A percentile compares a stretch with the other conserved stretches of the same genome.
Evolutionary conservation across 2,329 filamentous ascomycete genomes (phyloP).

Genomic region (Kalmusia sp.): DNA sequence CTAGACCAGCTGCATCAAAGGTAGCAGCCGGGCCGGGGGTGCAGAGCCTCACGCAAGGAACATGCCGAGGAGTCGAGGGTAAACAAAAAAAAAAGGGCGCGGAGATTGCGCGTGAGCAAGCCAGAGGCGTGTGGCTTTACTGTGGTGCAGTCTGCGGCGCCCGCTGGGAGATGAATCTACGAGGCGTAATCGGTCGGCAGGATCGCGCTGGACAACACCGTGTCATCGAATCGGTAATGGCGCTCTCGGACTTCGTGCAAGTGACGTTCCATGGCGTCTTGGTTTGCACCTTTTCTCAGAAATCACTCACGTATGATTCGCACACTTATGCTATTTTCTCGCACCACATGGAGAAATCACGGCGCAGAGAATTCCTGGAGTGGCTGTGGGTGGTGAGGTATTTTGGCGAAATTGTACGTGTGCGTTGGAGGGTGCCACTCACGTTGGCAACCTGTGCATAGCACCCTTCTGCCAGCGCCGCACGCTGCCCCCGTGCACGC

Average conservation of each 20-base stretch:
- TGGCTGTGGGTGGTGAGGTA: constrained; percentile 1
- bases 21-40: neutral
- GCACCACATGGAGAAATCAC: constrained; percentile 4
- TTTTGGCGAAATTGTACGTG: neutral
- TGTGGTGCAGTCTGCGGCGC: neutral
- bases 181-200: constrained; percentile 3
- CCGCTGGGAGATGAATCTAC: constrained; percentile 6
- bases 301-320: neutral
- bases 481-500: constrained; percentile 6
- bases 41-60: neutral
- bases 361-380: neutral
- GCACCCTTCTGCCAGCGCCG: neutral
- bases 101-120: constrained; percentile 6
- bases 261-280: constrained; percentile 8
- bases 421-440: constrained; percentile 3
- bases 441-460: neutral
- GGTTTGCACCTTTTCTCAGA: neutral
- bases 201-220: neutral
- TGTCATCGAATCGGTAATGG: constrained; percentile 2
- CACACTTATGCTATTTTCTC: neutral
- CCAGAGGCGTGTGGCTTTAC: neutral
- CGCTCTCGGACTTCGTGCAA: constrained; percentile 10
- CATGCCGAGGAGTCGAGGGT: neutral
- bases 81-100: constrained; percentile 1
- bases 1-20: neutral